A percentile compares a stretch with the other conserved stretches of the same genome.
phyloP scores from a whole-genome alignment of 2,329 filamentous ascomycete species.

The Nigrospora oryzae region DNA sequence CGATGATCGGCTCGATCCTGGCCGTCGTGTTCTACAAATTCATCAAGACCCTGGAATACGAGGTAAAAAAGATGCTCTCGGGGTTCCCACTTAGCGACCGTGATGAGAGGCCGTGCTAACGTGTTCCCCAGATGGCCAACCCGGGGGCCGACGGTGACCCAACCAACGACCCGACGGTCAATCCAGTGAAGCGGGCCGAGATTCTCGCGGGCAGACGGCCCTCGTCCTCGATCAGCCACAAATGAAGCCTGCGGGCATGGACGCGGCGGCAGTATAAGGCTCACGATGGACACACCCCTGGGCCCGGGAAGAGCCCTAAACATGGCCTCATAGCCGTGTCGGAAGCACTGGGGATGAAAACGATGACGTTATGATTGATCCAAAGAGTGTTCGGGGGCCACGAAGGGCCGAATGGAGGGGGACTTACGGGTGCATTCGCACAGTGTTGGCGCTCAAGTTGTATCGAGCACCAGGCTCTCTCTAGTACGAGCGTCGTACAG shows the following conservation, averaged over 20 bases:
- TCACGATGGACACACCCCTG: neutral
- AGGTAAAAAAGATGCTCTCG: slow-evolving; percentile 11
- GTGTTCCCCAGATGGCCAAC: slow-evolving; percentile 29
- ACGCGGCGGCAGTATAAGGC: neutral
- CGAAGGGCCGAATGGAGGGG: too few relatives aligned
- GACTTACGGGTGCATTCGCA: too few relatives aligned
- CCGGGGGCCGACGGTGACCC: slow-evolving; percentile 36
- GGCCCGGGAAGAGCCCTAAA: too few relatives aligned
- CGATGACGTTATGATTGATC: neutral
- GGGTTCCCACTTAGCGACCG: neutral
- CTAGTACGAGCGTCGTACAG: too few relatives aligned
- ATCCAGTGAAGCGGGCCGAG: slow-evolving; percentile 28
- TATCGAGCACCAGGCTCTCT: too few relatives aligned
- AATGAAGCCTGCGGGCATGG: neutral
- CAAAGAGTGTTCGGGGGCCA: neutral
- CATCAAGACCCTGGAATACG: slow-evolving; percentile 30
- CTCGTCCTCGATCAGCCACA: neutral
- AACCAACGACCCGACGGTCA: slow-evolving; percentile 32
- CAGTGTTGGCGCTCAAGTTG: too few relatives aligned
- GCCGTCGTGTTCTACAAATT: slow-evolving; percentile 28
- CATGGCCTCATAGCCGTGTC: neutral
- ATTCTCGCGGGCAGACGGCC: neutral
- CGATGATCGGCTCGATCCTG: slow-evolving; percentile 22
- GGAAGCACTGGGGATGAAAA: neutral
- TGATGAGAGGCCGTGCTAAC: slow-evolving; percentile 1